Conservation (phyloP, 2,329 filamentous ascomycete genomes). For the Colletotrichum sansevieriae region DNA sequence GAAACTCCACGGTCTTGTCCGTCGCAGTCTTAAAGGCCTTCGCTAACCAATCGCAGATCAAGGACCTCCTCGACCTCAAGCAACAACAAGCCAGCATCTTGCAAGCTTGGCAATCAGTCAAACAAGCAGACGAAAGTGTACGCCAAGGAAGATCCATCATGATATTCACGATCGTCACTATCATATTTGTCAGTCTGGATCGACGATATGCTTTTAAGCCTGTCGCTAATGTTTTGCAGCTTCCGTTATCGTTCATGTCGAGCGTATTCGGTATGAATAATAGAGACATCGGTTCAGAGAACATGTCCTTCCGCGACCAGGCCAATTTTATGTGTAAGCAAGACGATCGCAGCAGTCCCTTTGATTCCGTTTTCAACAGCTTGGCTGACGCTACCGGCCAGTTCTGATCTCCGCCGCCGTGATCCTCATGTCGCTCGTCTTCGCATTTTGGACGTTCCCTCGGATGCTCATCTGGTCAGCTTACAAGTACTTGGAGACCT, state of each 20-base stretch:
- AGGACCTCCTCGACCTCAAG: constrained; percentile 57
- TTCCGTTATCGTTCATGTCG: constrained; percentile 54
- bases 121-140: constrained; percentile 55
- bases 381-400: constrained; percentile 13
- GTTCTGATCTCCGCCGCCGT: constrained; percentile 42
- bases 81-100: constrained; percentile 61
- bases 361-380: background rate
- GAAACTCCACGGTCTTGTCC: no score
- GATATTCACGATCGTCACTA: constrained; percentile 61
- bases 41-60: constrained; percentile 43
- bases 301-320: constrained; percentile 41
- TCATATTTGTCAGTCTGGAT: constrained; percentile 55
- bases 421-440: constrained; percentile 42
- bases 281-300: constrained; percentile 43
- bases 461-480: constrained; percentile 9
- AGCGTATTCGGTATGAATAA: constrained; percentile 57
- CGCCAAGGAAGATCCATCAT: constrained; percentile 59
- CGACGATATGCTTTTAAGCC: background rate
- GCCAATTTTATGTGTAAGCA: constrained; percentile 45
- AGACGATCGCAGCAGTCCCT: background rate
- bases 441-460: constrained; percentile 30
- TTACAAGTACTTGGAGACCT: constrained; percentile 5
- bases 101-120: constrained; percentile 57
- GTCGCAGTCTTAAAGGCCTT: no score
- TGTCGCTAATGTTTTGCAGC: constrained; percentile 43